Conservation (phyloP, 176 grass and related monocot genomes). For the Aegilops tauschii region DNA sequence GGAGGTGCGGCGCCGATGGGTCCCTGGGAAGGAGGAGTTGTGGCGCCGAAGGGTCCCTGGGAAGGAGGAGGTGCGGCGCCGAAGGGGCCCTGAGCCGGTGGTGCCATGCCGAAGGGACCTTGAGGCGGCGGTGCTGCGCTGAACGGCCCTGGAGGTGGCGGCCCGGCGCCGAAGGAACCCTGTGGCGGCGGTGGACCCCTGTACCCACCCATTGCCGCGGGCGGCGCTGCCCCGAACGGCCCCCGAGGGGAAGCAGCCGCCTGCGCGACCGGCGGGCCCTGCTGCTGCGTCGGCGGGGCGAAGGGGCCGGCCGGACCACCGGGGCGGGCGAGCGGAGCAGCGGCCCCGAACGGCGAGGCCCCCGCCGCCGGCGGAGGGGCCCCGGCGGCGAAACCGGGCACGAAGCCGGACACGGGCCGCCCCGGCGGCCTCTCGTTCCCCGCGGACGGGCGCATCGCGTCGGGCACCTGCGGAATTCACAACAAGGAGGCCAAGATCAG, state of each 20-base stretch:
- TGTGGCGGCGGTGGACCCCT: constrained; percentile 30
- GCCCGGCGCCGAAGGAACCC: constrained; percentile 5
- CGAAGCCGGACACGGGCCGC: constrained; percentile 38
- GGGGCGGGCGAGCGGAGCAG: constrained; percentile 4
- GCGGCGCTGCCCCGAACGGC: constrained; percentile 14
- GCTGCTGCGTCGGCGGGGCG: neutral
- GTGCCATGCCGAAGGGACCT: neutral
- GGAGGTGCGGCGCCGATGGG: neutral
- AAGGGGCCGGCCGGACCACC: neutral
- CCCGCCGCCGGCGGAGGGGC: constrained; percentile 4
- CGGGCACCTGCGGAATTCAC: constrained; percentile 22
- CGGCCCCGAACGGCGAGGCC: constrained; percentile 21
- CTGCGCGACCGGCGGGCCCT: constrained; percentile 7
- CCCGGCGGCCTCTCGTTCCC: constrained; percentile 52
- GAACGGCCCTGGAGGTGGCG: constrained; percentile 4
- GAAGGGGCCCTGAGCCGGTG: neutral
- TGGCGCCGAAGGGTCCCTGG: neutral
- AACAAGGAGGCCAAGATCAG: neutral
- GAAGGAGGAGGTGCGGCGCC: neutral
- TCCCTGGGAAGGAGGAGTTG: neutral
- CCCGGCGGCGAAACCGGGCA: constrained; percentile 20
- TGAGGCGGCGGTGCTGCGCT: neutral
- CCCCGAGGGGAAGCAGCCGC: neutral
- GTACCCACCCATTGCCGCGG: constrained; percentile 34
- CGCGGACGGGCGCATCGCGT: constrained; percentile 51